Evolutionary conservation across 441 rosid genomes (phyloP).

Genomic region (Pelargonium cotyledonis): DNA sequence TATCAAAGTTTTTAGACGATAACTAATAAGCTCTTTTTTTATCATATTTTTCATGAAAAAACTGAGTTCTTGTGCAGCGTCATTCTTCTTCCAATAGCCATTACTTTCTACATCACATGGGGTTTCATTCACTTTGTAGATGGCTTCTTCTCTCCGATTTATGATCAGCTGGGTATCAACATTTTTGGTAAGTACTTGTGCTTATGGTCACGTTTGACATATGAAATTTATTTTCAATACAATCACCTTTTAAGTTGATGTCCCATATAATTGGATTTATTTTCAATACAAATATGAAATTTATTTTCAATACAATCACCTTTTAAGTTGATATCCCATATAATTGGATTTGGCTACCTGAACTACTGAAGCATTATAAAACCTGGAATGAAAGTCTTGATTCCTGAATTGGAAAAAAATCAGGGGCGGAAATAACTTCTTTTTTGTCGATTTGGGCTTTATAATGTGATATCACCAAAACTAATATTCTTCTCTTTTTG

Average conservation of each 20-base stretch:
- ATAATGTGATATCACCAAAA: neutral
- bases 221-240: neutral
- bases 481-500: neutral
- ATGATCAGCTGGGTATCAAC: constrained; percentile 33
- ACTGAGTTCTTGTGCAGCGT: constrained; percentile 28
- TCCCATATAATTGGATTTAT: neutral
- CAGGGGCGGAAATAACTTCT: neutral
- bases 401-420: neutral
- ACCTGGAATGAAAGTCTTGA: neutral
- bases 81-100: constrained; percentile 36
- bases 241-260: too few relatives aligned
- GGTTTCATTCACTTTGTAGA: constrained; percentile 37
- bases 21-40: neutral
- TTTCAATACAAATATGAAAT: neutral
- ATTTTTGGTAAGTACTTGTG: constrained; percentile 29
- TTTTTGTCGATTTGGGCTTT: constrained; percentile 2
- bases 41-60: constrained; percentile 3
- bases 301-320: too few relatives aligned
- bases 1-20: neutral
- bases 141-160: constrained; percentile 43
- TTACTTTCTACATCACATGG: constrained; percentile 38
- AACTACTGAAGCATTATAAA: neutral
- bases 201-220: neutral
- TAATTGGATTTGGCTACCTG: neutral
- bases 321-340: too few relatives aligned